Evolutionary conservation across 352 stramenopile species (phyloP).

Genomic region (Pythium brachiatum): DNA sequence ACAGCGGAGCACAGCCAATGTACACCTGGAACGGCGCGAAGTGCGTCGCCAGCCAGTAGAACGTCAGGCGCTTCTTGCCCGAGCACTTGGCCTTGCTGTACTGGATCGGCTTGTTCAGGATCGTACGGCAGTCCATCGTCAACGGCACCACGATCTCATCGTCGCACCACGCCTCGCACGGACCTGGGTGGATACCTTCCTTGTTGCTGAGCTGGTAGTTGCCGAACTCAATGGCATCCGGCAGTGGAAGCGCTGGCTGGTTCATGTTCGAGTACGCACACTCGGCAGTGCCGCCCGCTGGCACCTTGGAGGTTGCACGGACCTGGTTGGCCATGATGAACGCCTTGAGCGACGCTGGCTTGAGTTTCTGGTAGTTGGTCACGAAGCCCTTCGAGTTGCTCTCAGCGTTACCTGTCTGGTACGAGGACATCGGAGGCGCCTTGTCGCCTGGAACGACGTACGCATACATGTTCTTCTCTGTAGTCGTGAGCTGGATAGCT

Average conservation of each 20-base stretch:
- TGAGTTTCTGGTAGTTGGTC: too few relatives aligned
- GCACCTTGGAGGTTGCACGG: background rate
- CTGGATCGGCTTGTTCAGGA: constrained; percentile 16
- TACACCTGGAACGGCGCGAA: constrained; percentile 46
- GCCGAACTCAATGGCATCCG: constrained; percentile 8
- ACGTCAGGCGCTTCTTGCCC: constrained; percentile 36
- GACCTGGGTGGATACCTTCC: constrained; percentile 23
- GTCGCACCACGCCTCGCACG: constrained; percentile 45
- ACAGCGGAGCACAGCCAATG: constrained; percentile 4
- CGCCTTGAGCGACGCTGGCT: background rate
- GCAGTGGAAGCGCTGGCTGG: background rate
- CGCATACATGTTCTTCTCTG: too few relatives aligned
- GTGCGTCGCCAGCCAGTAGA: constrained; percentile 54
- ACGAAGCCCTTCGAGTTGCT: too few relatives aligned
- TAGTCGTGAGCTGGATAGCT: too few relatives aligned
- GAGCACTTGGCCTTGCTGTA: constrained; percentile 35
- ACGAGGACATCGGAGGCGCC: too few relatives aligned
- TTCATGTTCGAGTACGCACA: constrained; percentile 6
- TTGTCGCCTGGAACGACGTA: too few relatives aligned
- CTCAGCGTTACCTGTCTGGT: too few relatives aligned
- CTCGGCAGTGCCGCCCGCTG: background rate
- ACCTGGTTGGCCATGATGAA: constrained; percentile 15
- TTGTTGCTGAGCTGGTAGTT: constrained; percentile 2
- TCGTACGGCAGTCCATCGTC: constrained; percentile 29
- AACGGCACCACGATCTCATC: constrained; percentile 38